phyloP scores from a whole-genome alignment of 2,329 filamentous ascomycete species.

The Plenodomus biglobosus region DNA sequence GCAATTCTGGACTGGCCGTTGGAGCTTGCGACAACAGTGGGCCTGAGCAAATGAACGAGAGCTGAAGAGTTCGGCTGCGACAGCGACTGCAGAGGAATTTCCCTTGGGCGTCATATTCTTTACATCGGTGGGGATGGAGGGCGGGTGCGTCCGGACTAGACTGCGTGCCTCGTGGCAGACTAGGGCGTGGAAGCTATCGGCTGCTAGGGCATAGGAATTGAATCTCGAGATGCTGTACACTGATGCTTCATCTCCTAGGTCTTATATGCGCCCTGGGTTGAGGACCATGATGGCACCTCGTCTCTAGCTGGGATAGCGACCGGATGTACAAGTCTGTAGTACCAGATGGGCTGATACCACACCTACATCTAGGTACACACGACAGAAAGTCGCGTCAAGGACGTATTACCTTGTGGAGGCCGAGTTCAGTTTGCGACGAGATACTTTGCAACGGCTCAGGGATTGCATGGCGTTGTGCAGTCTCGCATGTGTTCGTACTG shows the following conservation, averaged over 20 bases:
- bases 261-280: slow-evolving; percentile 13
- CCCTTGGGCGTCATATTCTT: not conserved
- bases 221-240: not conserved
- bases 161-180: not conserved
- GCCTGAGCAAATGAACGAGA: not conserved
- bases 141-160: not conserved
- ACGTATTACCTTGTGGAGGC: no score
- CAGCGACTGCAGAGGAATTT: not conserved
- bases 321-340: not conserved
- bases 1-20: slow-evolving; percentile 14
- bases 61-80: not conserved
- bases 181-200: not conserved
- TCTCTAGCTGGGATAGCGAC: not conserved
- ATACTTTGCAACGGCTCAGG: no score
- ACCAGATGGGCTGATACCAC: slow-evolving; percentile 1
- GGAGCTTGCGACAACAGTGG: slow-evolving; percentile 1
- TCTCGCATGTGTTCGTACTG: no score
- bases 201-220: not conserved
- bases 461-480: no score
- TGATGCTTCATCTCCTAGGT: not conserved
- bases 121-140: not conserved
- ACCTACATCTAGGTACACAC: not conserved
- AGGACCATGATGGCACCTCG: slow-evolving; percentile 25
- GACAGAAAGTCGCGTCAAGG: no score
- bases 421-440: no score